A percentile compares a stretch with the other conserved stretches of the same genome.
phyloP scores from a whole-genome alignment of 2,329 filamentous ascomycete genomes.

The Alternaria rosae region DNA sequence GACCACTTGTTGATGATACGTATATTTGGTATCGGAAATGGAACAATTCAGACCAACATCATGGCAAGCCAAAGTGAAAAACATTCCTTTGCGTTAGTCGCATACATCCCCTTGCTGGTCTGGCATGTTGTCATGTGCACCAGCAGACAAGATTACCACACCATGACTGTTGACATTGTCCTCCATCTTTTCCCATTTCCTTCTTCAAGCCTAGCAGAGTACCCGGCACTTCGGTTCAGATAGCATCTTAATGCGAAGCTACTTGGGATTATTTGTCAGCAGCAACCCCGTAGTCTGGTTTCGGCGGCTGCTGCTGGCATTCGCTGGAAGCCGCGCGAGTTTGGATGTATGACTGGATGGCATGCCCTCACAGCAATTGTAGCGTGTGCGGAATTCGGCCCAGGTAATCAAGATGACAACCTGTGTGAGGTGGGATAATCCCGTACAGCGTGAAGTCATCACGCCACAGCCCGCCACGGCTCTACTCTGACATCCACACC shows the following conservation, averaged over 20 bases:
- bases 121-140: neutral
- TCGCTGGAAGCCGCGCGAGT: neutral
- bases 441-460: neutral
- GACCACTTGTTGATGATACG: neutral
- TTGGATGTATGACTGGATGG: neutral
- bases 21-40: neutral
- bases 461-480: neutral
- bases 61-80: neutral
- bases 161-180: neutral
- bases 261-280: neutral
- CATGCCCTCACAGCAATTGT: neutral
- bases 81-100: too few species aligned
- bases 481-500: neutral
- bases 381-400: neutral
- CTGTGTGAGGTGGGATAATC: neutral
- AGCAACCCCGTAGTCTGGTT: neutral
- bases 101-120: neutral
- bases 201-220: neutral
- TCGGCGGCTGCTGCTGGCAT: neutral
- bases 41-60: neutral
- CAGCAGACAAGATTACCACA: neutral
- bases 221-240: neutral
- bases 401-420: neutral
- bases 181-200: neutral
- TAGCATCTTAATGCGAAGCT: neutral